Evolutionary conservation across 73 alveolate species (phyloP), one percentile per base, ranked within the genome.

Genomic region (Symbiodinium natans): DNA sequence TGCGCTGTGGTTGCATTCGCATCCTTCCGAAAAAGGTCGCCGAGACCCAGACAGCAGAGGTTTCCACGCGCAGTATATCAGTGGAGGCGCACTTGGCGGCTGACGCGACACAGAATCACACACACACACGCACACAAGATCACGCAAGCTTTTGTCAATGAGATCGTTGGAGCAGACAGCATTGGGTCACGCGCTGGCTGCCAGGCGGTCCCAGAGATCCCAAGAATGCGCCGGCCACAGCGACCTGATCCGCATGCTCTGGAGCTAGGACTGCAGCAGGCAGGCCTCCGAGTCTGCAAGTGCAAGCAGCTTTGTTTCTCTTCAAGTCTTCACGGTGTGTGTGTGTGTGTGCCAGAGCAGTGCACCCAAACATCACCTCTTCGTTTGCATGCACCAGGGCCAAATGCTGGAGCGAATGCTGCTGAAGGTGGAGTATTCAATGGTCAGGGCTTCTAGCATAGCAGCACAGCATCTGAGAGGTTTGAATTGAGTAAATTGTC

Each of bases 211-310:
- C 96, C 96, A 3, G 96, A 56, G 73, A 38, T 88, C 7, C 95
- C 95, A 29, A 36, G 41, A 56, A 8, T 54, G 4, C 34, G 27
- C 36, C 75, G 36, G 40, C 46, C 56, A 39, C 74, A 4, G 21
- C 71, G 96, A 19, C 96, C 96, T 8, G 46, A 63, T 40, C 40
- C 34, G 86, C 74, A 84, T 2, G 71, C 88, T 25, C 1, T 90
- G 96, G 96, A 90, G 75, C 96, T 90, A 2, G 96, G 96, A 83
- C 77, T 63, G 34, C 48, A 63, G 2, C 96, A 90, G 96, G 96
- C 87, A n/a, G 75, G 3, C 38, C 25, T 0, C 86, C 46, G 13
- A 46, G 27, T 10, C 82, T 21, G 19, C n/a, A 8, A 41, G 17
- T 34, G 6, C 59, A 46, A 46, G 59, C 59, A 9, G 59, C 59